Percentiles rank a stretch among this genome's conserved stretches.
Evolutionary conservation across 2,329 filamentous ascomycete species (phyloP).

Genomic region (Epichloe glyceriae): DNA sequence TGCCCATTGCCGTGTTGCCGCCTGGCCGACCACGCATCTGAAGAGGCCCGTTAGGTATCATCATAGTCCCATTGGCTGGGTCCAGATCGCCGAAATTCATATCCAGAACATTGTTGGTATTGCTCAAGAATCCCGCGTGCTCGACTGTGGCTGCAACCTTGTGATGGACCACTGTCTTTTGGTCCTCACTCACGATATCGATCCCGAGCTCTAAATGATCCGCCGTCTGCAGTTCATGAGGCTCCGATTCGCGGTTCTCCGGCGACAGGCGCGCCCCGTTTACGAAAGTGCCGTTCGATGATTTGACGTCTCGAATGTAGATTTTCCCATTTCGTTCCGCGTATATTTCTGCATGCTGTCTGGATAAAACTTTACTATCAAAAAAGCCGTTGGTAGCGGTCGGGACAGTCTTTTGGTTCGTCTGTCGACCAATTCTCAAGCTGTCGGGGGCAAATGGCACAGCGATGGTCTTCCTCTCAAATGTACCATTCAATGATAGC

Average conservation of each 20-base stretch:
- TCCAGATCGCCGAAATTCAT: slow-evolving; percentile 90
- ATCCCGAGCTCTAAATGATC: slow-evolving; percentile 93
- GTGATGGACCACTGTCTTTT: slow-evolving; percentile 96
- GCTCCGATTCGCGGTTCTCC: slow-evolving; percentile 92
- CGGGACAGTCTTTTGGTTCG: slow-evolving; percentile 89
- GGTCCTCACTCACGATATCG: slow-evolving; percentile 96
- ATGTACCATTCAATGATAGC: slow-evolving; percentile 85
- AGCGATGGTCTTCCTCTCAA: slow-evolving; percentile 90
- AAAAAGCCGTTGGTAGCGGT: slow-evolving; percentile 90
- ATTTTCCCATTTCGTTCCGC: slow-evolving; percentile 76
- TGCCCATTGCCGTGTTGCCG: slow-evolving; percentile 50
- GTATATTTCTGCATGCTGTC: slow-evolving; percentile 94
- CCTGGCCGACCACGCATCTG: slow-evolving; percentile 58
- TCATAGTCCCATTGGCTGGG: slow-evolving; percentile 59
- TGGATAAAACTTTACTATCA: slow-evolving; percentile 92
- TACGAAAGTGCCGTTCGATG: slow-evolving; percentile 96
- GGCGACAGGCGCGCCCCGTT: slow-evolving; percentile 82
- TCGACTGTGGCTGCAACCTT: slow-evolving; percentile 97
- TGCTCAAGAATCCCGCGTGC: slow-evolving; percentile 72
- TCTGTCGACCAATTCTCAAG: slow-evolving; percentile 86
- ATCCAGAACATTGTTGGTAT: slow-evolving; percentile 65
- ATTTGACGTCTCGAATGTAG: slow-evolving; percentile 95
- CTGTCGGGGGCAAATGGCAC: slow-evolving; percentile 93
- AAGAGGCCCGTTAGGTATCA: slow-evolving; percentile 56
- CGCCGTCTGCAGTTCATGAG: slow-evolving; percentile 80